phyloP scores from a whole-genome alignment of 1,139 yeast genomes.

The Candida dubliniensis region DNA sequence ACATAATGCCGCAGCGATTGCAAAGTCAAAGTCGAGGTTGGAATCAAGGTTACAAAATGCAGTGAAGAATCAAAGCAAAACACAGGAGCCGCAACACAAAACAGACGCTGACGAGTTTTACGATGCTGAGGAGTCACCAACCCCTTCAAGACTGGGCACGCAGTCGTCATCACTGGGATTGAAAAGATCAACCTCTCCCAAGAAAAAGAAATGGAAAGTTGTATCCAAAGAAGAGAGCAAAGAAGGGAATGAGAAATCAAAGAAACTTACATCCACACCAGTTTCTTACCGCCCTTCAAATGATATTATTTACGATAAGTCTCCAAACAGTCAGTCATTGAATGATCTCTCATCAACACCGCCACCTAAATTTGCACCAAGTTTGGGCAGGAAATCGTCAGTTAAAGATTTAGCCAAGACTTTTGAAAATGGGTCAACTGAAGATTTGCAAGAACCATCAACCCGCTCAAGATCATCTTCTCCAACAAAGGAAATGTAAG shows the following conservation, averaged over 20 bases:
- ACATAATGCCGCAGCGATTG: constrained; percentile 11
- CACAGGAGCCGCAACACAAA: constrained; percentile 1
- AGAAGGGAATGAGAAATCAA: neutral
- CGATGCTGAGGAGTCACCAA: constrained; percentile 16
- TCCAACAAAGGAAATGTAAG: constrained; percentile 1
- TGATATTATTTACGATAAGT: constrained; percentile 23
- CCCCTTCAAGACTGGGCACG: constrained; percentile 7
- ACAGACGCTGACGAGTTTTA: constrained; percentile 6
- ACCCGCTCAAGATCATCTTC: constrained; percentile 5
- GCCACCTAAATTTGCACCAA: constrained; percentile 32
- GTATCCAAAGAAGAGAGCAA: constrained; percentile 19
- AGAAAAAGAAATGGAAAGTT: too few species aligned
- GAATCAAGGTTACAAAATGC: constrained; percentile 35
- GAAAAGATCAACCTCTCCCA: constrained; percentile 28
- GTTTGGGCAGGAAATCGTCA: constrained; percentile 33
- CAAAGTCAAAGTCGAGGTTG: constrained; percentile 29
- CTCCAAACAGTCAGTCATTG: constrained; percentile 3
- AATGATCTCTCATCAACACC: constrained; percentile 6
- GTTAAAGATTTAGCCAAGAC: constrained; percentile 36
- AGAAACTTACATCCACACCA: constrained; percentile 9
- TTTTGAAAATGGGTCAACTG: constrained; percentile 23
- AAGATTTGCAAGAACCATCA: constrained; percentile 7
- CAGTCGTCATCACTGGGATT: constrained; percentile 41
- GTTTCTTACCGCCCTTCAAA: constrained; percentile 33
- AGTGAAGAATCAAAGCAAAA: constrained; percentile 16